Base-by-base conservation (phyloP, 2,329 filamentous ascomycete genomes). In the Hortaea sp. region DNA sequence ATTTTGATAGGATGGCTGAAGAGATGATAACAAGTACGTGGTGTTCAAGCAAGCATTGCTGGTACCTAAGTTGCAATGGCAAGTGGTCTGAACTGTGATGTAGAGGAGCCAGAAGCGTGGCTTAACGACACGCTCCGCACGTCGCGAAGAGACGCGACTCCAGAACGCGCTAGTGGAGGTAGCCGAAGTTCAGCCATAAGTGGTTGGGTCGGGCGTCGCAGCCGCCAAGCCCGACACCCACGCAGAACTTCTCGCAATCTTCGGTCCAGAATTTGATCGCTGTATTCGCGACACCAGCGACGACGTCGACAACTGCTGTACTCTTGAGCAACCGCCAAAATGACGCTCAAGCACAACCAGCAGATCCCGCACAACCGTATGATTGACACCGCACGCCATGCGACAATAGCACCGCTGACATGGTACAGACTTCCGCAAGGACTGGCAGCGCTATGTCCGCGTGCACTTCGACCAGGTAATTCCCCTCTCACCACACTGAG, bases 341-440 rank as follows among this genome's bases (percentile, higher is more conserved):
- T 59, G 89, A 86, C 90, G 81, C 95, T 97, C 88, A 94, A 94
- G 84, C 88, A 95, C 85, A 97, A 97, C 79, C 88, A 95, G 80
- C 85, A 90, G 79, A 84, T 95, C 74, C 84, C 85, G 72, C 85
- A 90, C 82, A 94, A 94, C 82, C 89, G 60, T 67, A 63, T 52
- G 59, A 43, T 43, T 35, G 53, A 43, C 38, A 39, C 47, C 42
- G 31, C 35, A 27, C 44, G 5, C 13, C 40, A 9, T 6, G 11
- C 30, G 3, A n/a, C 30, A 12, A 6, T 10, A 34, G 20, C 13
- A 47, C 48, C 53, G 54, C 62, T 68, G 57, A 68, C 55, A 49
- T 47, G 46, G 60, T n/a, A 29, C 67, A 92, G 86, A 95, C 73
- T 95, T 95, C 87, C 89, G 88, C 78, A 95, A 95, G 88, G 89